Conservation (phyloP, 225 moss, liverwort and hornwort genomes). For the Asterella californica region DNA sequence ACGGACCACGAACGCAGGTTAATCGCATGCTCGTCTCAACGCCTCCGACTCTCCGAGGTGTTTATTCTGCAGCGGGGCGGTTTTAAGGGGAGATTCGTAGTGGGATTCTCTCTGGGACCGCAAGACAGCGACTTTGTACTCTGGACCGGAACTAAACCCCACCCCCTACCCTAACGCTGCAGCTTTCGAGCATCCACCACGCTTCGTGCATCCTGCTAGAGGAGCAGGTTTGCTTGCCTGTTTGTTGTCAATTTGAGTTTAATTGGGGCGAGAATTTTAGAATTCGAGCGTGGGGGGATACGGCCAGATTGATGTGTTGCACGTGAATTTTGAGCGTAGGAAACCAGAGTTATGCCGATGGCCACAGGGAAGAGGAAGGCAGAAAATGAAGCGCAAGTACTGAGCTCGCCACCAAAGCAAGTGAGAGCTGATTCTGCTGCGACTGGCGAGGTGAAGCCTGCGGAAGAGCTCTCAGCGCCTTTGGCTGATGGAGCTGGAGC, state of each 20-base stretch:
- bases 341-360: slow-evolving; percentile 16
- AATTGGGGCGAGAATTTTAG: not conserved
- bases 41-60: too few species aligned
- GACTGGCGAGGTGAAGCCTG: slow-evolving; percentile 3
- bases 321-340: not conserved
- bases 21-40: too few species aligned
- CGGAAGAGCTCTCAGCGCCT: slow-evolving; percentile 36
- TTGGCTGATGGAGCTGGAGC: slow-evolving; percentile 21
- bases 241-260: not conserved
- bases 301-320: not conserved
- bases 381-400: slow-evolving; percentile 30
- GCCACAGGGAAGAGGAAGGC: slow-evolving; percentile 48
- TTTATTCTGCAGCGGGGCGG: too few species aligned
- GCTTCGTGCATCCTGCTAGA: not conserved
- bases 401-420: slow-evolving; percentile 38
- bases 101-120: not conserved
- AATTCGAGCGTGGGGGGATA: not conserved
- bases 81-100: too few species aligned
- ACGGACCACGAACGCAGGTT: too few species aligned
- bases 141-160: not conserved
- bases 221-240: too few species aligned
- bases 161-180: not conserved
- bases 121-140: not conserved
- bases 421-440: slow-evolving; percentile 21
- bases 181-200: slow-evolving; percentile 1